phyloP scores from a whole-genome alignment of 2,329 filamentous ascomycete species.

The Colletotrichum lindemuthianum region DNA sequence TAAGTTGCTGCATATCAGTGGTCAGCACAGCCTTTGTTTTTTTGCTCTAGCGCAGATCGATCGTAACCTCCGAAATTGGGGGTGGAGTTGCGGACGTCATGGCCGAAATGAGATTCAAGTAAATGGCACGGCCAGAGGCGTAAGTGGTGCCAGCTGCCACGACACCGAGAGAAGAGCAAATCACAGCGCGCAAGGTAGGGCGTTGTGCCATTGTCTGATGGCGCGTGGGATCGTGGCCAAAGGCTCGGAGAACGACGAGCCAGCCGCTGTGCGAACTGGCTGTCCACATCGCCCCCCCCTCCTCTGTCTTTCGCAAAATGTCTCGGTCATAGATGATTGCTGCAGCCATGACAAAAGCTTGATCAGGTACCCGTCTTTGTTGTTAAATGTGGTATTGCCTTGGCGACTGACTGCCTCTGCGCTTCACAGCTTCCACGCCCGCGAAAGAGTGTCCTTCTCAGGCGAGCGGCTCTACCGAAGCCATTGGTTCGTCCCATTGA shows the following conservation, averaged over 20 bases:
- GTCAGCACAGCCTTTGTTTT: conserved; percentile 22
- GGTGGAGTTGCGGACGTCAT: conserved; percentile 33
- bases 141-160: conserved; percentile 6
- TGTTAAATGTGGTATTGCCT: conserved; percentile 10
- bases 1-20: conserved; percentile 25
- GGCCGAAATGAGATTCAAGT: conserved; percentile 28
- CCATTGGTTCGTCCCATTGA: conserved; percentile 7
- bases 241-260: too few species aligned
- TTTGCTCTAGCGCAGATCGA: conserved; percentile 33
- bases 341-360: conserved; percentile 16
- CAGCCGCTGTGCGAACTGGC: too few species aligned
- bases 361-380: conserved; percentile 6
- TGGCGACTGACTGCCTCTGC: conserved; percentile 1
- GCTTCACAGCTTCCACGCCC: too few species aligned
- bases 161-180: not conserved
- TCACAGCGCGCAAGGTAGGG: not conserved
- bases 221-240: too few species aligned
- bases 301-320: not conserved
- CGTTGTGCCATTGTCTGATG: not conserved
- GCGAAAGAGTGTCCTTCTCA: not conserved
- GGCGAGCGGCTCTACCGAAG: conserved; percentile 6
- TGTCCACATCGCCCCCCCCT: too few species aligned
- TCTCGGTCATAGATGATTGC: conserved; percentile 1
- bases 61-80: conserved; percentile 35
- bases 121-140: conserved; percentile 2